phyloP scores from a whole-genome alignment of 257 asterid genomes.

The Orobanche coerulescens region DNA sequence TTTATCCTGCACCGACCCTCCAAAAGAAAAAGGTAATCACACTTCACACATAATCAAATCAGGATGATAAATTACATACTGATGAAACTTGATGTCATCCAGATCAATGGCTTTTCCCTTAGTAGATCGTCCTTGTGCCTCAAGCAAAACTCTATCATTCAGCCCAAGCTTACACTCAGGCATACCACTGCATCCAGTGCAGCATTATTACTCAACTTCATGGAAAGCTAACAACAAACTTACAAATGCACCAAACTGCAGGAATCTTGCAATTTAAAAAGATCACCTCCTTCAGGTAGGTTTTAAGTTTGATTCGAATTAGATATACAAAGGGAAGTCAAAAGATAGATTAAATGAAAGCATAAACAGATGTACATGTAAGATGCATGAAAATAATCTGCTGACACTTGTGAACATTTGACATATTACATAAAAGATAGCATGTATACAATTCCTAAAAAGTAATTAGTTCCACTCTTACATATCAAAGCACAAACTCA shows the following conservation, averaged over 20 bases:
- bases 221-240: not conserved
- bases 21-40: constrained; percentile 5
- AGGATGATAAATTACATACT: constrained; percentile 45
- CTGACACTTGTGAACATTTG: not conserved
- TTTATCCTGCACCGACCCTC: no score
- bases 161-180: constrained; percentile 99
- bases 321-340: not conserved
- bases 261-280: constrained; percentile 1
- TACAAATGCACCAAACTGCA: not conserved
- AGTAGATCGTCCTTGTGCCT: constrained; percentile 89
- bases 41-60: constrained; percentile 12
- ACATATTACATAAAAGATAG: not conserved
- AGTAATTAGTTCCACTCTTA: not conserved
- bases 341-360: constrained; percentile 15
- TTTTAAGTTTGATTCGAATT: constrained; percentile 3
- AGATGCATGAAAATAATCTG: not conserved
- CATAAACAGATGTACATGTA: not conserved
- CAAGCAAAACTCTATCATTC: constrained; percentile 91
- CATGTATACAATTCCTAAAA: not conserved
- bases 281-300: constrained; percentile 3
- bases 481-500: not conserved
- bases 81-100: constrained; percentile 98
- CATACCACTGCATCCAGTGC: constrained; percentile 78
- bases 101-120: constrained; percentile 99
- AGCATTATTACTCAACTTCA: constrained; percentile 16